Base-by-base conservation (phyloP, 805 yeast species). In the Candida sanyiensis region DNA sequence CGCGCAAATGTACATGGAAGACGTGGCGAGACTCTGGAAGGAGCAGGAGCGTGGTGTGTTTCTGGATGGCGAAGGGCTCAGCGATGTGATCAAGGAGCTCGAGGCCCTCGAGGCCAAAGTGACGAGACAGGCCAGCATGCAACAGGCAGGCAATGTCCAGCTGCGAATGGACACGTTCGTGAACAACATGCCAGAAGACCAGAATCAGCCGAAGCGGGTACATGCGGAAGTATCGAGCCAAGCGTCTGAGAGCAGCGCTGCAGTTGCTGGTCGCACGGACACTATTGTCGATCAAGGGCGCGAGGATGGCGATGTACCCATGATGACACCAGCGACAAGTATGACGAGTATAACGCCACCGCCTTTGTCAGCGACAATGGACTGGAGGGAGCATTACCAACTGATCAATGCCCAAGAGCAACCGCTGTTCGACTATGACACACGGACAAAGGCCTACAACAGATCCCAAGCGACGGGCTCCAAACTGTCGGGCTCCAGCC, bases 41-140 rank as follows among this genome's bases (percentile, higher is more conserved):
- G 83, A 77, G 33, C 95, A 88, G 53, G 95, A 86, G 40, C 67
- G 90, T 31, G 96, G 96, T 0, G 53, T 88, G 7, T 90, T 90
- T 49, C 67, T 90, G 2, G 96, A 87, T 51, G 87, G 89, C 3
- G 75, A 71, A 3, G 82, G 85, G 3, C 69, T 88, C 12, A 58
- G 62, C 1, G 73, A 72, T 26, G 78, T 90, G 3, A 66, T 89
- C 12, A 70, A 70, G 35, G 95, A 88, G 47, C 52, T 74, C 24
- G 64, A 51, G 35, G 26, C 49, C 5, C 31, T 56, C 27, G 58
- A 52, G 27, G 38, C 48, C 6, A 49, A 50, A 28, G 12, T 45
- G 2, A 21, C 30, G 25, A 20, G 33, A 6, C 22, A 13, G 22
- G 22, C 5, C 8, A 29, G 33, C 12, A 19, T 29, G 9, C 33